A percentile compares a stretch with the other conserved stretches of the same genome.
Conservation (phyloP, 169 alveolate genomes). For the Plasmodium adleri region DNA sequence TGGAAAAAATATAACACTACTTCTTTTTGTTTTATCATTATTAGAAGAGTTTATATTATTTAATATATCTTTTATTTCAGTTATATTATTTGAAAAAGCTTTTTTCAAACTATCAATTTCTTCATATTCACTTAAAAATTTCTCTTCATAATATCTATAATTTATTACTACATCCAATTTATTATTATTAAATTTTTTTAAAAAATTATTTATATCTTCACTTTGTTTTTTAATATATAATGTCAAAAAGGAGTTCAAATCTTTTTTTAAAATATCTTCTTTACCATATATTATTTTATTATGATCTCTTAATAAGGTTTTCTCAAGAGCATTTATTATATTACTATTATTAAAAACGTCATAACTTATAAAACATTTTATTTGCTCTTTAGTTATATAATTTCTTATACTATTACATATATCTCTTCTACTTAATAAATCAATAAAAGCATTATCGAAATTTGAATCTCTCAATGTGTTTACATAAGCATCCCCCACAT, state of each 20-base stretch:
- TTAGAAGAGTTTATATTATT: not conserved
- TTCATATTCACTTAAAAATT: conserved; percentile 6
- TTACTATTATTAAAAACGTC: not conserved
- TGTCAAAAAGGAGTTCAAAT: conserved; percentile 18
- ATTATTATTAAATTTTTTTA: not conserved
- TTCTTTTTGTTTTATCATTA: not conserved
- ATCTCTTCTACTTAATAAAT: conserved; percentile 11
- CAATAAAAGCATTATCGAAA: conserved; percentile 19
- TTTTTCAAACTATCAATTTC: conserved; percentile 19
- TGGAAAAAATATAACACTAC: not conserved
- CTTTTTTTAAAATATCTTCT: conserved; percentile 7
- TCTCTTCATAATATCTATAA: conserved; percentile 14
- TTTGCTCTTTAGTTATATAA: conserved; percentile 15
- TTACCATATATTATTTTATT: conserved; percentile 1
- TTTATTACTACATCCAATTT: conserved; percentile 7
- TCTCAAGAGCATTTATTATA: conserved; percentile 25
- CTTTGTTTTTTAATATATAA: conserved; percentile 7
- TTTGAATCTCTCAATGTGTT: conserved; percentile 6
- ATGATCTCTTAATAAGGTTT: conserved; percentile 11
- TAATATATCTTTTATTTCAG: not conserved
- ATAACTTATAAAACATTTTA: conserved; percentile 13
- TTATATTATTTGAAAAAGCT: not conserved
- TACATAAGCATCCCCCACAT: conserved; percentile 2
- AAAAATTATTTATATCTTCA: conserved; percentile 6
- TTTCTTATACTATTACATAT: conserved; percentile 15